Evolutionary conservation across 139 green algal species (phyloP).

Genomic region (Auxenochlorella pyrenoidosa): DNA sequence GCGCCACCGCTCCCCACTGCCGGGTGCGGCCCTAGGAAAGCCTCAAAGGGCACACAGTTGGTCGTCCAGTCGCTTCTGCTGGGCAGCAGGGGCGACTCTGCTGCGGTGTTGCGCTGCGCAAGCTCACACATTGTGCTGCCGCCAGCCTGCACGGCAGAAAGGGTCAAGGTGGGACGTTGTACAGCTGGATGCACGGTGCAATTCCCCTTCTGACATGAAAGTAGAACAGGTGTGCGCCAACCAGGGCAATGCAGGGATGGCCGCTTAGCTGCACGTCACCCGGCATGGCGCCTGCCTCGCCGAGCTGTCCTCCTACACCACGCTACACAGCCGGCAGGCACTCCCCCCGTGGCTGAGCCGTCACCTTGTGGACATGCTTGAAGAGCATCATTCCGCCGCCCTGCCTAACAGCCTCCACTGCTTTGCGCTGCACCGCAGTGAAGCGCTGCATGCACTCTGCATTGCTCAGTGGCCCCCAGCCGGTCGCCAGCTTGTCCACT

Average conservation of each 20-base stretch:
- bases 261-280: no score
- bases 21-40: constrained; percentile 36
- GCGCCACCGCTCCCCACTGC: constrained; percentile 17
- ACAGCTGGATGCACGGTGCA: no score
- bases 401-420: not conserved
- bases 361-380: constrained; percentile 43
- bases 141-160: not conserved
- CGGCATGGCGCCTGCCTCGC: no score
- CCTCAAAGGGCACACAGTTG: constrained; percentile 43
- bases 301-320: no score
- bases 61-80: constrained; percentile 29
- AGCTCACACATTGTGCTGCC: constrained; percentile 38
- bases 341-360: not conserved
- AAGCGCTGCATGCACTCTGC: constrained; percentile 10
- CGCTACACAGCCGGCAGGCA: no score
- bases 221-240: no score
- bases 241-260: no score
- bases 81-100: constrained; percentile 7
- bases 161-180: not conserved
- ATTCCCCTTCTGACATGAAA: no score
- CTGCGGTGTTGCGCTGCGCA: constrained; percentile 26
- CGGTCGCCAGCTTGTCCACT: not conserved
- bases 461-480: not conserved
- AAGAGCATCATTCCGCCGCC: constrained; percentile 18
- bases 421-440: not conserved